Evolutionary conservation across 139 green algal species (phyloP).

Genomic region (Micractinium sp.): DNA sequence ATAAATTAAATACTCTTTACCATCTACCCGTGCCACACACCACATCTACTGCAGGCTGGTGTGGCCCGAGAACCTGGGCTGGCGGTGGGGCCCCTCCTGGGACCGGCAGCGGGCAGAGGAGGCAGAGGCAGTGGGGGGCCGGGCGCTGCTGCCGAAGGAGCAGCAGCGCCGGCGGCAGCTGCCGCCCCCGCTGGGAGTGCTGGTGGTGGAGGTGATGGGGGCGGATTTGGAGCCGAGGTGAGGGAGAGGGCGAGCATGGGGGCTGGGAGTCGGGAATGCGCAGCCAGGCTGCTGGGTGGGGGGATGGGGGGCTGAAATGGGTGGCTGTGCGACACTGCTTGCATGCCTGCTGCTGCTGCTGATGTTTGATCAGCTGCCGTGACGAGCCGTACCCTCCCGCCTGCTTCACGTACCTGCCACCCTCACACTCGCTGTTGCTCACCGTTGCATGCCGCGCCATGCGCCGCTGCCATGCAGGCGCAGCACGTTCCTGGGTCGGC

Average conservation of each 20-base stretch:
- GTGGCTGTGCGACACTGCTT: neutral
- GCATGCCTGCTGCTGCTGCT: neutral
- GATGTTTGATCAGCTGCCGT: neutral
- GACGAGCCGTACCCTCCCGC: neutral
- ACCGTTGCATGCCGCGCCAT: neutral
- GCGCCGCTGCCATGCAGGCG: neutral
- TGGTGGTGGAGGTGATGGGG: conserved; percentile 38
- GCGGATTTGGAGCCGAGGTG: conserved; percentile 38
- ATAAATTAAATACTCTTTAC: too few species aligned
- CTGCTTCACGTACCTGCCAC: neutral
- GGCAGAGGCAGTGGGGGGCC: neutral
- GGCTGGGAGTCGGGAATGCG: too few species aligned
- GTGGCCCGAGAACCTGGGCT: conserved; percentile 24
- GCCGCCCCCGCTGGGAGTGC: conserved; percentile 35
- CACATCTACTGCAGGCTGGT: conserved; percentile 3
- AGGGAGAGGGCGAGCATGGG: too few species aligned
- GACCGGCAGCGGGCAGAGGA: conserved; percentile 12
- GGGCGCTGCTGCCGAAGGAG: neutral
- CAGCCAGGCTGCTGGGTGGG: too few species aligned
- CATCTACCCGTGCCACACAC: neutral
- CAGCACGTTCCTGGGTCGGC: conserved; percentile 42
- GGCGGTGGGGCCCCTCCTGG: conserved; percentile 20
- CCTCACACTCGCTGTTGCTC: neutral
- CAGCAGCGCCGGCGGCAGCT: conserved; percentile 24
- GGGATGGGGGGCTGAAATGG: too few species aligned